Base-by-base conservation (phyloP, 441 rosid species). In the Jatropha multifida region DNA sequence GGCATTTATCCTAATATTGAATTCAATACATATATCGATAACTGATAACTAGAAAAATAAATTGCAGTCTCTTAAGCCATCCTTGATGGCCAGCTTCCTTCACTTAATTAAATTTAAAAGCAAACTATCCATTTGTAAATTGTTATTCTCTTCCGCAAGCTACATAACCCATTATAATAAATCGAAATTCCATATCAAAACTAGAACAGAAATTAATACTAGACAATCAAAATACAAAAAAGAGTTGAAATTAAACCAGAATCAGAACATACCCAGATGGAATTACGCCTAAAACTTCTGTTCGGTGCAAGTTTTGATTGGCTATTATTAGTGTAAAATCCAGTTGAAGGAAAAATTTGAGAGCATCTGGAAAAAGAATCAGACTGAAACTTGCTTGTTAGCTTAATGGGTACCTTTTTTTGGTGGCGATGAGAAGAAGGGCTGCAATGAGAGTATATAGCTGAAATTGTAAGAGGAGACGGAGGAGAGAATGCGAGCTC, bases 401-500 rank as follows among this genome's bases (percentile, higher is more conserved):
- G 80, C 32, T 78, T 83, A 66, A 77, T 54, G 74, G 82, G 80
- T 76, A 73, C 12, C 23, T 79, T 80, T 13, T 84, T 65, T 8
- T 63, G 86, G 60, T 62, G 42, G 48, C 12, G 74, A 76, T 44
- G 83, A 82, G 76, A 83, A 71, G 78, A 49, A 74, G 83, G 48
- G 64, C 66, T 78, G 76, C 74, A 80, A 62, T 60, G 91, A 74
- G 79, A 41, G 26, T 69, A 71, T 59, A 74, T 8, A 61, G 88
- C 82, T 46, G 90, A 86, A 78, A 88, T 66, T 51, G 85, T 80
- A 6, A 86, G 71, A 73, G 74, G 75, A 62, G 90, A 85, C 20
- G 86, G 80, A 59, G 74, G 83, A 40, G 90, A 76, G 77, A 84
- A 74, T 7, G 89, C 79, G 77, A 90, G 89, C 87, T 91, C 96